A percentile compares a stretch with the other conserved stretches of the same genome.
phyloP scores from a whole-genome alignment of 164 flowering plant genomes.

The Stephania yunnanensis region DNA sequence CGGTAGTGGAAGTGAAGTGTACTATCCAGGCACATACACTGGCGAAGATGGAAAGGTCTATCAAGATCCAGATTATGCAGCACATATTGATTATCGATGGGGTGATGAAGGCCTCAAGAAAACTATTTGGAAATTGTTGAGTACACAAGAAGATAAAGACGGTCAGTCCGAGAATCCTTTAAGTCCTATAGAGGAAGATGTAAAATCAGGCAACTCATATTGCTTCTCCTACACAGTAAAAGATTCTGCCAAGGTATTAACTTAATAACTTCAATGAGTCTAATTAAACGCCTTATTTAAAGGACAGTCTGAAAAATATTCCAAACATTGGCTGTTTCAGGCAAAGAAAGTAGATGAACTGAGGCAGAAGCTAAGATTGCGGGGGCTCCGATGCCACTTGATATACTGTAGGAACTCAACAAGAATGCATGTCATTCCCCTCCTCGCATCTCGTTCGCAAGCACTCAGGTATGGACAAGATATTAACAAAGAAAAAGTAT shows the following conservation, averaged over 20 bases:
- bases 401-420: slow-evolving; percentile 92
- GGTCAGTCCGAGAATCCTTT: slow-evolving; percentile 19
- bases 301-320: slow-evolving; percentile 5
- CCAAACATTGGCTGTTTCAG: slow-evolving; percentile 30
- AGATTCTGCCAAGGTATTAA: slow-evolving; percentile 58
- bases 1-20: slow-evolving; percentile 89
- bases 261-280: background rate
- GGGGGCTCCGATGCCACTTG: slow-evolving; percentile 90
- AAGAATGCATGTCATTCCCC: slow-evolving; percentile 76
- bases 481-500: too few relatives aligned
- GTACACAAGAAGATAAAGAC: slow-evolving; percentile 36
- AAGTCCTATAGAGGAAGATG: slow-evolving; percentile 54
- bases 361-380: slow-evolving; percentile 91
- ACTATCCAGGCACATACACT: slow-evolving; percentile 60
- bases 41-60: slow-evolving; percentile 51
- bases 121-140: slow-evolving; percentile 75
- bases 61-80: slow-evolving; percentile 73
- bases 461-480: slow-evolving; percentile 68
- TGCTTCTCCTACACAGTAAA: slow-evolving; percentile 66
- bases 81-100: slow-evolving; percentile 92
- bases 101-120: slow-evolving; percentile 78
- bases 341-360: slow-evolving; percentile 74
- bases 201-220: slow-evolving; percentile 53
- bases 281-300: background rate
- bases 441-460: slow-evolving; percentile 90